A percentile compares a stretch with the other conserved stretches of the same genome.
Conservation (phyloP, 1,284 basidiomycete genomes). For the Tausonia pullulans region DNA sequence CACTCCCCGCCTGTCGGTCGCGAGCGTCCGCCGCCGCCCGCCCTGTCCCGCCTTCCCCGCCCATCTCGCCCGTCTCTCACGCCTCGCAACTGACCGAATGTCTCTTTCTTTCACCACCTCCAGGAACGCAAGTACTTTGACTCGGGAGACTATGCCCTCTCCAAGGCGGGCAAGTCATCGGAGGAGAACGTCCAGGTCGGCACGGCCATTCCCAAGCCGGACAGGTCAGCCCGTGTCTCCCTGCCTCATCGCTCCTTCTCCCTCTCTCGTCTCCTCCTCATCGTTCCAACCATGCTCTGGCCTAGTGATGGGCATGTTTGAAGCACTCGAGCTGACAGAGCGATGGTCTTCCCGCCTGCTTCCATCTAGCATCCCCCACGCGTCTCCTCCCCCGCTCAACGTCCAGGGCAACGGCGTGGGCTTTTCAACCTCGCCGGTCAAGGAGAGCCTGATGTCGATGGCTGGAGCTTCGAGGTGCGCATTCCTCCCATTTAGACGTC, state of each 20-base stretch:
- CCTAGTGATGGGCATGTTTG: neutral
- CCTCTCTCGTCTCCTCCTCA: neutral
- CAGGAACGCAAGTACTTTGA: constrained; percentile 92
- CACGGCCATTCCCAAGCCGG: constrained; percentile 81
- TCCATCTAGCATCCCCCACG: constrained; percentile 13
- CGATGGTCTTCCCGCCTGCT: neutral
- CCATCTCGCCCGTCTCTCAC: neutral
- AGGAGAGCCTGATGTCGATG: constrained; percentile 15
- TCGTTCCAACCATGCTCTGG: neutral
- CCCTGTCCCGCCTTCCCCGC: neutral
- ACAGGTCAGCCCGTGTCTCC: constrained; percentile 52
- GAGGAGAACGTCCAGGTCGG: constrained; percentile 60
- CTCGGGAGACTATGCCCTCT: constrained; percentile 84
- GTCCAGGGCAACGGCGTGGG: neutral
- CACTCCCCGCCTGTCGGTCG: neutral
- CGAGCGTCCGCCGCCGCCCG: neutral
- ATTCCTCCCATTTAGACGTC: neutral
- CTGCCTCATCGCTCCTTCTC: neutral
- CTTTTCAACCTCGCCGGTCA: constrained; percentile 17
- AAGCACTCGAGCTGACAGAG: neutral
- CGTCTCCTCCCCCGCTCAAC: constrained; percentile 10
- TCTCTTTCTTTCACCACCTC: constrained; percentile 16
- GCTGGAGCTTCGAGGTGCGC: constrained; percentile 5
- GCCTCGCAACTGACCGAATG: neutral
- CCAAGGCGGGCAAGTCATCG: constrained; percentile 78